Base-by-base conservation (phyloP, 1,284 basidiomycete species). In the Pulveroboletus sp. region DNA sequence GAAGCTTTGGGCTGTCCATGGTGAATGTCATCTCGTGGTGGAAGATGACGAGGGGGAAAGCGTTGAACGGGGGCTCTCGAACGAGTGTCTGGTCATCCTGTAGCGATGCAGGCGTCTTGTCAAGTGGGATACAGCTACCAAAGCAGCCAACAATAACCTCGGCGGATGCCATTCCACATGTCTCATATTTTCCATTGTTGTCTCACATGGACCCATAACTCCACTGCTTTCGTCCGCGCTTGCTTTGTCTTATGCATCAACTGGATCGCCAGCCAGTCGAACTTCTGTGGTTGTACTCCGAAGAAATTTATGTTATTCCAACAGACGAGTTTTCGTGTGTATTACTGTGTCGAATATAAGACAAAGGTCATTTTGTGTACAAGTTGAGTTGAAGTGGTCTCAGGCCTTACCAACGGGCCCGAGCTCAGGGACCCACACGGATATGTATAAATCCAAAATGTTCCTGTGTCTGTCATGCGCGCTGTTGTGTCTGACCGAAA, bases 1-100 rank as follows among this genome's bases (percentile, higher is more conserved):
- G 58, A 33, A 71, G 65, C 28, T 60, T 57, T 36, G 59, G 49
- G 26, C 49, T 62, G 20, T 57, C 59, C 55, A 73, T 56, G 3
- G 22, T 51, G 20, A 45, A 45, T 7, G 52, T 29, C 55, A 49
- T 62, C 11, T 52, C 20, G 43, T 26, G 25, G 5, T 10, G 26
- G 5, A 20, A 17, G 22, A 14, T 38, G 33, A 43, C 2, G 36
- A 17, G 14, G 25, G 22, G 24, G 40, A 12, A 35, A 28, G 40
- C 29, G 36, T n/a, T 6, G 28, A 31, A 22, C 4, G 24, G 26
- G 17, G 5, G 29, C 2, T 26, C 5, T 60, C 29, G 25, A 45
- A 17, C 1, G 35, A 17, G 36, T 39, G 31, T 49, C 40, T 25
- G 36, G 39, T 20, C 39, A 17, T 36, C 54, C 33, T n/a, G 12